Percentiles rank a stretch among this genome's conserved stretches.
Evolutionary conservation across 23 red algal species (phyloP).

Genomic region (Agarophyton chilense): DNA sequence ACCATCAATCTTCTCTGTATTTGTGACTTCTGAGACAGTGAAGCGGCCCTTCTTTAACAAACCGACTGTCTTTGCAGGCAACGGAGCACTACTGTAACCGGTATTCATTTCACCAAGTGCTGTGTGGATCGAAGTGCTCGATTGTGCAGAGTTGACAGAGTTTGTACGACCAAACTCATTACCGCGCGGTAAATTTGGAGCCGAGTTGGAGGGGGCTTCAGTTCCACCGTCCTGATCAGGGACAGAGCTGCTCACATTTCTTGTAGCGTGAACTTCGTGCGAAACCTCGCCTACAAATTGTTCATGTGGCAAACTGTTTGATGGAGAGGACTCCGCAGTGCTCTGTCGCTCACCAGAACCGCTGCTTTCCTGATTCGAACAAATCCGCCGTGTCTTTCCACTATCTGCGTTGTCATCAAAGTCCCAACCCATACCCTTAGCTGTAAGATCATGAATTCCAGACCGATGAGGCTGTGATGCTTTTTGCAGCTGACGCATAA

Average conservation of each 20-base stretch:
- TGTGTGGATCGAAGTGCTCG: neutral
- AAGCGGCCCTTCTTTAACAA: constrained; percentile 58
- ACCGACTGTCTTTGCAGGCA: constrained; percentile 59
- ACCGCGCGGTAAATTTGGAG: neutral
- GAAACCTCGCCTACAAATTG: neutral
- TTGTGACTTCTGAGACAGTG: constrained; percentile 59
- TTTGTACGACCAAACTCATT: neutral
- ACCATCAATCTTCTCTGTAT: constrained; percentile 51
- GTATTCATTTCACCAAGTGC: neutral
- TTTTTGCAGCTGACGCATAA: constrained; percentile 76
- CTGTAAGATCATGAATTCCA: constrained; percentile 62
- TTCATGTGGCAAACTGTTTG: neutral
- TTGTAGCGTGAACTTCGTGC: neutral
- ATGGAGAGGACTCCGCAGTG: neutral
- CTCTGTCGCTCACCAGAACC: neutral
- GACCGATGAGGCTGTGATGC: constrained; percentile 26
- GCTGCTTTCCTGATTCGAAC: neutral
- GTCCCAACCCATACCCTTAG: constrained; percentile 74
- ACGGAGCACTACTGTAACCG: neutral
- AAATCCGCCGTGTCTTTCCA: neutral
- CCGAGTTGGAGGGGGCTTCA: neutral
- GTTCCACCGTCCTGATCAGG: neutral
- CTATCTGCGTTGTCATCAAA: constrained; percentile 51
- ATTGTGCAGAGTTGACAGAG: neutral
- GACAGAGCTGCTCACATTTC: neutral